Evolutionary conservation across 495 filamentous ascomycete genomes (phyloP).

Genomic region (Penicillium diatomitis): DNA sequence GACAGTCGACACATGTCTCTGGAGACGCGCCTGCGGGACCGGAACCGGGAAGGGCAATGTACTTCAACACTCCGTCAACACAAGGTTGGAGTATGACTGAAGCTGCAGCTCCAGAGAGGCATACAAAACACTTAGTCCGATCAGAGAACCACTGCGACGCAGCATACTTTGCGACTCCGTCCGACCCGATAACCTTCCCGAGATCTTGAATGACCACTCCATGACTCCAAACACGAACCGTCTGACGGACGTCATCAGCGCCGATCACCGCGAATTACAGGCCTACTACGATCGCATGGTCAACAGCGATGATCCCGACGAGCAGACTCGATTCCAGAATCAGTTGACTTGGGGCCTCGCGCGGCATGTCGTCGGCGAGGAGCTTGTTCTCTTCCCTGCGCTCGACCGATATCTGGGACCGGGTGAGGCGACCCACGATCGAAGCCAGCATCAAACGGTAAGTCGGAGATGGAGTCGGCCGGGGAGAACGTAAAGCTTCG

Average conservation of each 20-base stretch:
- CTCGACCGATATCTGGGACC: slow-evolving; percentile 48
- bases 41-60: too few species aligned
- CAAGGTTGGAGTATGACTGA: too few species aligned
- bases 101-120: too few species aligned
- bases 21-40: too few species aligned
- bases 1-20: too few species aligned
- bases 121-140: too few species aligned
- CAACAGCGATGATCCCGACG: slow-evolving; percentile 38
- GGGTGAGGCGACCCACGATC: slow-evolving; percentile 45
- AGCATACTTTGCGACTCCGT: too few species aligned
- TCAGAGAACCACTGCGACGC: too few species aligned
- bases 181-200: too few species aligned
- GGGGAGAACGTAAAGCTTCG: too few species aligned
- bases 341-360: slow-evolving; percentile 62
- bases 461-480: neutral
- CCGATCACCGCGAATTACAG: slow-evolving; percentile 54
- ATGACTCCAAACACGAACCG: slow-evolving; percentile 8
- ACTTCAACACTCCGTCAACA: too few species aligned
- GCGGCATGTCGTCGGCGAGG: slow-evolving; percentile 54
- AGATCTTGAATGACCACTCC: too few species aligned
- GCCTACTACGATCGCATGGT: slow-evolving; percentile 47
- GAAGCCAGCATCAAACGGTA: slow-evolving; percentile 47
- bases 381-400: slow-evolving; percentile 59
- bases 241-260: slow-evolving; percentile 14
- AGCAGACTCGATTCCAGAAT: slow-evolving; percentile 48